Conservation (phyloP, 192 early-diverging fungal species). For the Spinellus fusiger region DNA sequence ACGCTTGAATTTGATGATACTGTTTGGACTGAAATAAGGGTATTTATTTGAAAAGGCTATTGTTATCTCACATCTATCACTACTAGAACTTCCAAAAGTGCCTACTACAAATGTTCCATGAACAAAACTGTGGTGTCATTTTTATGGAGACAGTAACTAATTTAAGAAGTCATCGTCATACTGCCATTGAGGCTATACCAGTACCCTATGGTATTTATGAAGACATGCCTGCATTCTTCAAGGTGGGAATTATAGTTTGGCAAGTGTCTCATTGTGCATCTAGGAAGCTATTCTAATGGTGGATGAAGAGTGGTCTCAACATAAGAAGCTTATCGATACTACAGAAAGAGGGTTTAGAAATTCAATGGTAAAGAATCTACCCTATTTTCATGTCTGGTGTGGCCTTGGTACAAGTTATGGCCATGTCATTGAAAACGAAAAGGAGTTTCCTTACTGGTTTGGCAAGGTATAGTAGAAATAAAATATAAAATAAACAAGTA, state of each 20-base stretch:
- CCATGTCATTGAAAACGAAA: constrained; percentile 90
- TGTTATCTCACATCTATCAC: neutral
- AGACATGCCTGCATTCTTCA: constrained; percentile 82
- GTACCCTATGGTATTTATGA: constrained; percentile 69
- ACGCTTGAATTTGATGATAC: constrained; percentile 88
- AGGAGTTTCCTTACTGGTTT: constrained; percentile 81
- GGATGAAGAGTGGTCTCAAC: constrained; percentile 90
- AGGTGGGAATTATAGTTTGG: constrained; percentile 29
- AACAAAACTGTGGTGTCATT: constrained; percentile 57
- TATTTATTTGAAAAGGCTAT: constrained; percentile 22
- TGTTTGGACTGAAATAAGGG: constrained; percentile 87
- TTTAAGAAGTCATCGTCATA: constrained; percentile 70
- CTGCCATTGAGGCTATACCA: constrained; percentile 89
- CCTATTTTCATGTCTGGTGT: constrained; percentile 98
- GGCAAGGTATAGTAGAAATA: constrained; percentile 52
- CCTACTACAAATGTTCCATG: constrained; percentile 82
- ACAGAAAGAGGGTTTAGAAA: constrained; percentile 64
- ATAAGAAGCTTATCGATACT: constrained; percentile 71
- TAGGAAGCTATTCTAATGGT: constrained; percentile 69
- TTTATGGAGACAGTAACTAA: constrained; percentile 92
- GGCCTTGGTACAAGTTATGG: constrained; percentile 82
- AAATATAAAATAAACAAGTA: constrained; percentile 18
- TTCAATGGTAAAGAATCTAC: constrained; percentile 70
- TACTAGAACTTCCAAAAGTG: constrained; percentile 90
- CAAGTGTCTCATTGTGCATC: neutral